Evolutionary conservation across 805 yeast species (phyloP), one percentile per base, ranked within the genome.

Genomic region (Pichia rugopelliculosa): DNA sequence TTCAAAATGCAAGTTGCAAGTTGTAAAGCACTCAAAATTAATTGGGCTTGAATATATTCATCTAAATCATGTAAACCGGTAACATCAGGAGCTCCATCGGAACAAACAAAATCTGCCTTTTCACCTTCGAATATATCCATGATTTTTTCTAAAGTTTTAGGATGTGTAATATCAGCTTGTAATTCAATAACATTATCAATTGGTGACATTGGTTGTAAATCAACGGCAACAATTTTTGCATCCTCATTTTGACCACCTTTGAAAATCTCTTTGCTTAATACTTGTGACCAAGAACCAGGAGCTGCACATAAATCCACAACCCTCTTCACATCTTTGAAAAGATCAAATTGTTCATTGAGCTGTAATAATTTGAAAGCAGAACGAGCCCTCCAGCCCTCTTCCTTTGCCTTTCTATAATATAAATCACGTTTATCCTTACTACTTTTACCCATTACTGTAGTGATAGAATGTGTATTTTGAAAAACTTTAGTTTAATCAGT

Each of bases 71-170:
- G 99, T 44, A 93, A 67, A 0, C 99, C 99, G 0, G 99, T 93
- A 21, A 93, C 99, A 67, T 93, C 99, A 2, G 99, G 99, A 0
- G 99, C 99, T 48, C 99, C 99, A 64, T 93, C 98, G 58, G 95
- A 84, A 59, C 96, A 88, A 0, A 93, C 96, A 62, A 91, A 84
- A 65, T 93, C 99, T 0, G 98, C 98, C 47, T 85, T 82, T 55
- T 87, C 87, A 36, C 96, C 96, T 21, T 87, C 95, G 69, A 93
- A 93, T 37, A 84, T 75, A 30, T 82, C 84, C 56, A 87, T 66
- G 40, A 93, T 93, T 58, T 73, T 76, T 34, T 75, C 75, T 45
- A 93, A 72, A 0, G 99, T 93, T 59, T 80, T 79, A 15, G 99
- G 97, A 67, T 93, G 97, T 2, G 99, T 93, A 56, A 93, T 93